phyloP scores from a whole-genome alignment of 2,329 filamentous ascomycete genomes.

The Aotearoamyces nothofagi region DNA sequence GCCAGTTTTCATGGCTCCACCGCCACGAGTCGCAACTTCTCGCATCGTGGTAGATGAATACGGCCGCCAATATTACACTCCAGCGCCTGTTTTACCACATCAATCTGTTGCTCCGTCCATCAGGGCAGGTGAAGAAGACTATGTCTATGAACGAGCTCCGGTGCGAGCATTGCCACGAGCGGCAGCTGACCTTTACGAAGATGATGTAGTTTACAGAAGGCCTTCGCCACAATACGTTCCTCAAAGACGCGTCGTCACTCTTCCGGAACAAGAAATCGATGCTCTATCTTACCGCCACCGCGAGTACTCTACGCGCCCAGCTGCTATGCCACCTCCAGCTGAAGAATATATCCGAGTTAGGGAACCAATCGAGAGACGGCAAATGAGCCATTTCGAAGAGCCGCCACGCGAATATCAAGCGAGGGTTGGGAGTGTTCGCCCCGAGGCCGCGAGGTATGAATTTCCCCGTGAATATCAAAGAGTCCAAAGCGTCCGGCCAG shows the following conservation, averaged over 20 bases:
- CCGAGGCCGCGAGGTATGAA: slow-evolving; percentile 25
- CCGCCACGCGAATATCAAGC: slow-evolving; percentile 32
- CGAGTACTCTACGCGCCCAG: slow-evolving; percentile 27
- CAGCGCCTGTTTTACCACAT: slow-evolving; percentile 26
- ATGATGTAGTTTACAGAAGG: slow-evolving; percentile 34
- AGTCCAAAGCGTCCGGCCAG: slow-evolving; percentile 24
- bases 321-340: slow-evolving; percentile 20
- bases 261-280: slow-evolving; percentile 36
- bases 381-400: slow-evolving; percentile 25
- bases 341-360: slow-evolving; percentile 34
- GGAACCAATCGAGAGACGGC: slow-evolving; percentile 12
- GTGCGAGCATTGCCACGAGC: slow-evolving; percentile 31
- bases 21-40: slow-evolving; percentile 28
- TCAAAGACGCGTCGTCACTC: slow-evolving; percentile 43
- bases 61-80: slow-evolving; percentile 62
- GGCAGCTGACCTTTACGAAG: slow-evolving; percentile 30
- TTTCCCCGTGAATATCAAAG: slow-evolving; percentile 22
- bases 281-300: slow-evolving; percentile 39
- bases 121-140: slow-evolving; percentile 24
- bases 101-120: slow-evolving; percentile 35
- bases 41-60: slow-evolving; percentile 70
- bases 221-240: slow-evolving; percentile 32
- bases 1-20: slow-evolving; percentile 31
- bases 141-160: slow-evolving; percentile 45
- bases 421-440: slow-evolving; percentile 33